These are phyloP conservation scores for Xylariaceae sp. DNA, from an alignment of 2,329 filamentous ascomycete species.

Conservation along the genomic window DNA sequence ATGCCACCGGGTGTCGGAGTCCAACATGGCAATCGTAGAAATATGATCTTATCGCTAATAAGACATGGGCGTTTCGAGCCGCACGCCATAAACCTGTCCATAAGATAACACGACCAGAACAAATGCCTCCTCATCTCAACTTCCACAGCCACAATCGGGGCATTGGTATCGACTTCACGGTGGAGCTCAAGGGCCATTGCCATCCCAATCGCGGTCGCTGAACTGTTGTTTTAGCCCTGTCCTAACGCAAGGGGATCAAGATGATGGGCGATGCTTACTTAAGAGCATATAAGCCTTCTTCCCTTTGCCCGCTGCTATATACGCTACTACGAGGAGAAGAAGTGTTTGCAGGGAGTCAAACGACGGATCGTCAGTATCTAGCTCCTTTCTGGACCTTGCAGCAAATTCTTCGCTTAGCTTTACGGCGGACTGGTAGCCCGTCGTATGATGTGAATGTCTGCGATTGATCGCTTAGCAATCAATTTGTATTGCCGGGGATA, in stretches of 20 bases:
- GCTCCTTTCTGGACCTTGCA: conserved; percentile 60
- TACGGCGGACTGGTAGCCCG: conserved; percentile 63
- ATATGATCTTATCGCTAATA: conserved; percentile 71
- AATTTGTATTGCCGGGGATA: neutral
- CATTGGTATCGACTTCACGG: conserved; percentile 64
- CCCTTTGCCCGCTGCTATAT: conserved; percentile 71
- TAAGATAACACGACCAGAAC: conserved; percentile 85
- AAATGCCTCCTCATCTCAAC: conserved; percentile 73
- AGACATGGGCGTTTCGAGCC: conserved; percentile 80
- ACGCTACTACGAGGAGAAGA: conserved; percentile 70
- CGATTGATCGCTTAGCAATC: conserved; percentile 18
- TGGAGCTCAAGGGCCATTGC: conserved; percentile 77
- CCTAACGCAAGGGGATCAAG: conserved; percentile 8
- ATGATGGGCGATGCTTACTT: conserved; percentile 45
- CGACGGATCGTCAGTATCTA: conserved; percentile 77
- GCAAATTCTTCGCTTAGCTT: conserved; percentile 70
- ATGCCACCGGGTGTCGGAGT: conserved; percentile 57
- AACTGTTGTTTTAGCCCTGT: conserved; percentile 34
- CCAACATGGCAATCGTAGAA: conserved; percentile 73
- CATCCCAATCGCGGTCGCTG: conserved; percentile 77
- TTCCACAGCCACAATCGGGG: conserved; percentile 62
- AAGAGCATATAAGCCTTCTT: conserved; percentile 86
- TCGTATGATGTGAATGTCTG: conserved; percentile 67
- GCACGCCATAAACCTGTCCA: conserved; percentile 78
- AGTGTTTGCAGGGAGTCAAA: conserved; percentile 74